Base-by-base conservation (phyloP, 2,329 filamentous ascomycete species). In the Pestalotiopsis sp. region DNA sequence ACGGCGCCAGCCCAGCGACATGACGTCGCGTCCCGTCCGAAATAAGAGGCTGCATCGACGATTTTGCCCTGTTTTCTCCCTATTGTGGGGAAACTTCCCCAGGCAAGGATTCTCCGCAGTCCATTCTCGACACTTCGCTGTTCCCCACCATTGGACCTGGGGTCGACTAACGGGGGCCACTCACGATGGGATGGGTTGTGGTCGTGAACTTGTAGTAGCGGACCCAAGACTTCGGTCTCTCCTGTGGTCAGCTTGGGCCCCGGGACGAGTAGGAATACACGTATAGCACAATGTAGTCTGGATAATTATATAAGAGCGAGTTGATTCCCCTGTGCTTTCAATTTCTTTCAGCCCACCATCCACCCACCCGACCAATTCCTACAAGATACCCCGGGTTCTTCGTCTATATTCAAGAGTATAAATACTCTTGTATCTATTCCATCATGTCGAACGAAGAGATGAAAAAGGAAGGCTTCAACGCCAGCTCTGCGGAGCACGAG, bases 401-500 rank as follows among this genome's bases (percentile, higher is more conserved):
- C 27, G 23, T 36, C 57, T 59, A n/a, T 14, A 27, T 13, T 14
- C 57, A 59, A 59, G 27, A 36, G 27, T 27, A 59, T 27, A 27
- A 6, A 1, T 25, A 20, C 27, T 36, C 31, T 36, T 23, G n/a
- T 62, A 1, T 39, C 20, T 13, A 17, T 9, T 11, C 38, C 41
- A 57, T 14, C 64, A 66, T 66, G 64, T 45, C 9, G 23, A 49
- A 58, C 14, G 52, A 56, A 11, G 25, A 64, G n/a, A 45, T 52
- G 17, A 20, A 17, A 11, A 52, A 64, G 38, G 61, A 27, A 14
- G 20, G 38, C 38, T 27, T 64, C 25, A 36, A 63, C n/a, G n/a
- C 60, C 60, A 49, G 41, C 25, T 49, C 64, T 57, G 64, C 52
- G 27, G 56, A 60, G 27, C 67, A 69, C 39, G 56, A 66, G 25